These are phyloP conservation scores for Globisporangium spiculum DNA, from an alignment of 352 stramenopile genomes.

Conservation along the genomic window DNA sequence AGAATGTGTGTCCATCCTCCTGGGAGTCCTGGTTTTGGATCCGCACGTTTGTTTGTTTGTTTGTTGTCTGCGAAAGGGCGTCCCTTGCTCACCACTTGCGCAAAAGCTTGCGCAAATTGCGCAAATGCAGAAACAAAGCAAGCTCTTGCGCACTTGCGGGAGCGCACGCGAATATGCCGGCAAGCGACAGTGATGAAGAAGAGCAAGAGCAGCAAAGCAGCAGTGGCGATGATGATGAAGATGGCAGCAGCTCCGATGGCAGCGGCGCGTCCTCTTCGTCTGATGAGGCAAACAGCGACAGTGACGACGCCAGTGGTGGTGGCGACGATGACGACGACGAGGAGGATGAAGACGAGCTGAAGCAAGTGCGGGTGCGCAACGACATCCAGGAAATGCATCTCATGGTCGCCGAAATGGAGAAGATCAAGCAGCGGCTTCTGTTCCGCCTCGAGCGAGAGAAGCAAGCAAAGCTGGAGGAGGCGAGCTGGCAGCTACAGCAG, in stretches of 20 bases:
- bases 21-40: not conserved
- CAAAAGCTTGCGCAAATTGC: not conserved
- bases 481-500: slow-evolving; percentile 20
- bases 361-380: slow-evolving; percentile 31
- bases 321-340: slow-evolving; percentile 2
- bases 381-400: slow-evolving; percentile 43
- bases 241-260: slow-evolving; percentile 6
- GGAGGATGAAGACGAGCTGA: slow-evolving; percentile 14
- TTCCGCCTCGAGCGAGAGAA: slow-evolving; percentile 36
- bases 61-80: slow-evolving; percentile 4
- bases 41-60: slow-evolving; percentile 8
- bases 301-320: not conserved
- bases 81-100: not conserved
- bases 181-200: slow-evolving; percentile 22
- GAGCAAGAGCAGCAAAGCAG: slow-evolving; percentile 14
- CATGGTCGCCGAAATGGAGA: slow-evolving; percentile 62
- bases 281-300: slow-evolving; percentile 9
- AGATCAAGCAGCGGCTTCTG: slow-evolving; percentile 50
- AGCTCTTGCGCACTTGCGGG: not conserved
- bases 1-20: slow-evolving; percentile 7
- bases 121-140: slow-evolving; percentile 4
- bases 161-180: not conserved
- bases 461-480: slow-evolving; percentile 18
- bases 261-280: not conserved
- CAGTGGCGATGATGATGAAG: slow-evolving; percentile 25